Conservation (phyloP, 2,329 filamentous ascomycete species). For the Xylaria sp. region DNA sequence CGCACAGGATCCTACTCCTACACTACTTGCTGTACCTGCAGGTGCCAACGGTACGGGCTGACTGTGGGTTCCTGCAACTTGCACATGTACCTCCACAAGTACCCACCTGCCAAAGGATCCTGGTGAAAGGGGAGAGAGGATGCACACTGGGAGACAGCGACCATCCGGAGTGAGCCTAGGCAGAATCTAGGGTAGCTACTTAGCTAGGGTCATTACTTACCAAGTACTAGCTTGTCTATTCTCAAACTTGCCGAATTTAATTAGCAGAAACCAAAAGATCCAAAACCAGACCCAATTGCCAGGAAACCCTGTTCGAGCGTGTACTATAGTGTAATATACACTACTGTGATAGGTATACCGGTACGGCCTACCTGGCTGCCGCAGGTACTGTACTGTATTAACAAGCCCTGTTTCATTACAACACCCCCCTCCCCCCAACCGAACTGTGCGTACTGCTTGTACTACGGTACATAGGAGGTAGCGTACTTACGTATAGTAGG, state of each 20-base stretch:
- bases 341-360: no score
- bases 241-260: conserved; percentile 38
- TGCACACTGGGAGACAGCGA: conserved; percentile 22
- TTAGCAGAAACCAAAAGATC: conserved; percentile 32
- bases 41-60: conserved; percentile 40
- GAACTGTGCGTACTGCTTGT: not conserved
- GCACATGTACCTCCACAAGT: conserved; percentile 35
- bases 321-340: not conserved
- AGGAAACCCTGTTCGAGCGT: conserved; percentile 30
- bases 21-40: conserved; percentile 37
- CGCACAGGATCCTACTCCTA: conserved; percentile 32
- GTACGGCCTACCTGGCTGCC: no score
- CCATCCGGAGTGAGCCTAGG: conserved; percentile 25
- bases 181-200: not conserved
- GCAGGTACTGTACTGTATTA: not conserved
- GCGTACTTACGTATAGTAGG: not conserved
- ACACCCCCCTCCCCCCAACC: no score
- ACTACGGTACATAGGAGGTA: not conserved
- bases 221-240: conserved; percentile 31
- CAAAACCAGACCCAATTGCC: conserved; percentile 29
- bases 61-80: conserved; percentile 38
- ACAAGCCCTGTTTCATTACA: conserved; percentile 11
- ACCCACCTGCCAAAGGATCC: conserved; percentile 36
- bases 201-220: conserved; percentile 44
- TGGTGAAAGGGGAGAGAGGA: conserved; percentile 25